Base-by-base conservation (phyloP, 306 rosid genomes). In the Cyamopsis tetragonoloba region DNA sequence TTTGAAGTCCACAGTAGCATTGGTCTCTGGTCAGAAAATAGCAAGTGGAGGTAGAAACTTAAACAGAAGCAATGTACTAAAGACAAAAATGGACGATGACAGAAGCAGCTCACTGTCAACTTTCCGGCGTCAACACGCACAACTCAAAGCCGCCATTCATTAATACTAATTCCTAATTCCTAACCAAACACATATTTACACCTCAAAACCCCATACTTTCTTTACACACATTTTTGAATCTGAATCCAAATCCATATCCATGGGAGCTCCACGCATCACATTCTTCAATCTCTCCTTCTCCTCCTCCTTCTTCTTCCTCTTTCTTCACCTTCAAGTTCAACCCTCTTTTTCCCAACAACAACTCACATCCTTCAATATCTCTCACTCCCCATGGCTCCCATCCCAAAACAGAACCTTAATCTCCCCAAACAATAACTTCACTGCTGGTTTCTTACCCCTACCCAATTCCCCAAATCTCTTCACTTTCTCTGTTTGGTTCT, bases 401-500 rank as follows among this genome's bases (percentile, higher is more conserved):
- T 7, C 12, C 14, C 69, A 74, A 56, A 82, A 82, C 66, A 78
- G 0, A n/a, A 73, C 41, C 53, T 81, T 89, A 19, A 13, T 58
- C 50, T 89, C 96, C 9, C 80, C 73, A n/a, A 79, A 82, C 73
- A 68, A 78, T 23, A 35, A 54, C 31, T 89, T 89, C 87, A 43
- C 82, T 10, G 88, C 96, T 2, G 96, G 96, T 2, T 89, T 89
- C 54, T 39, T 6, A 2, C 61, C 10, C 43, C 9, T 39, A 5
- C 73, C 91, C 26, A 17, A 23, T 4, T 49, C 79, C 20, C 44
- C 2, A 24, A 71, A 71, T 27, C 76, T 26, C 69, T 86, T 55
- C 84, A 70, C 48, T 20, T 89, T 89, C 88, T 86, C 93, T 7
- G 38, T 89, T 47, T 84, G 88, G 87, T 86, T 61, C 79, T 6